Percentiles rank a stretch among this genome's conserved stretches.
Conservation (phyloP, 2,329 filamentous ascomycete genomes). For the Penicillium polonicum region DNA sequence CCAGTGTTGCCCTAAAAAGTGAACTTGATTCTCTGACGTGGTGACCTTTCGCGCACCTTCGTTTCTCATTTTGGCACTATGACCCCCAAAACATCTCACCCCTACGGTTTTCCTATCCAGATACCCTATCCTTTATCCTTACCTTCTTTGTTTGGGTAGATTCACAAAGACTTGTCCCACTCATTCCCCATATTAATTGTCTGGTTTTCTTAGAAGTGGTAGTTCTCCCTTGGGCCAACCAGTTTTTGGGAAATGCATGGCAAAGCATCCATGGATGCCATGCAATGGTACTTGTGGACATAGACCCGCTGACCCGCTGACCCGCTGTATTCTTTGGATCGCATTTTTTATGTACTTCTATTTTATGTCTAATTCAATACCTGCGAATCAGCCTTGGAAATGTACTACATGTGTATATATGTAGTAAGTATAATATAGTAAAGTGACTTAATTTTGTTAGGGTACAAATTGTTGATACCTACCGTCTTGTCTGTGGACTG, state of each 20-base stretch:
- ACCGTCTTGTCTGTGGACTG: too few relatives aligned
- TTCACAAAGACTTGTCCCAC: background rate
- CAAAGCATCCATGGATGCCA: background rate
- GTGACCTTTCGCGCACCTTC: background rate
- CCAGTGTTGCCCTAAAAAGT: constrained; percentile 44
- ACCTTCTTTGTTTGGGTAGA: background rate
- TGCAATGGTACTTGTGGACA: background rate
- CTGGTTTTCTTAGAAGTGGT: constrained; percentile 1
- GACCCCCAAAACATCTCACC: constrained; percentile 1
- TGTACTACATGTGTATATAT: too few relatives aligned
- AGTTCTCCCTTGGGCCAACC: background rate
- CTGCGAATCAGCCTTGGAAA: background rate
- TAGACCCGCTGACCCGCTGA: background rate
- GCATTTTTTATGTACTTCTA: constrained; percentile 18
- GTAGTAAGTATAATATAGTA: too few relatives aligned
- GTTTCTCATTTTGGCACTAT: background rate
- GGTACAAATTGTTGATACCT: too few relatives aligned
- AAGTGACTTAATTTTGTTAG: too few relatives aligned
- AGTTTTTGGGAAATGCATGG: background rate
- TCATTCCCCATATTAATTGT: background rate
- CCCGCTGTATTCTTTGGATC: background rate
- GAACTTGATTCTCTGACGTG: constrained; percentile 17
- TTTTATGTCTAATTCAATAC: constrained; percentile 12
- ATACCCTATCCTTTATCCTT: constrained; percentile 2
- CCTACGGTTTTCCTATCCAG: constrained; percentile 2